Conservation (phyloP, 305 asterid genomes). For the Fraxinus floribunda region DNA sequence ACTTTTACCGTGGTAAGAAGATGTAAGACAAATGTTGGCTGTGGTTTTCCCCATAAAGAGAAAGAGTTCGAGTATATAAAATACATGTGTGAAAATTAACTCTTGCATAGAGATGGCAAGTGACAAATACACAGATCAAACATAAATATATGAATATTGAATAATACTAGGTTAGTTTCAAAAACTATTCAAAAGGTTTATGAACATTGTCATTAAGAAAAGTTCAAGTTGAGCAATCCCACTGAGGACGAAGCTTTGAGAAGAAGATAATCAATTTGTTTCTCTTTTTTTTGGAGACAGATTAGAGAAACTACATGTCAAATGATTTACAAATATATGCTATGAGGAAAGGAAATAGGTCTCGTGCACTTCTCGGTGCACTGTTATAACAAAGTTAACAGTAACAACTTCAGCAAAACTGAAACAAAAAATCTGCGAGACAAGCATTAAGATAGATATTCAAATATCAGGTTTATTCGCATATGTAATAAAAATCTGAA, state of each 20-base stretch:
- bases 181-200: background rate
- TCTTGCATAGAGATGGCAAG: background rate
- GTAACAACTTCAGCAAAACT: constrained; percentile 1
- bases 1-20: background rate
- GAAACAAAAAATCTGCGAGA: background rate
- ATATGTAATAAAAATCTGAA: background rate
- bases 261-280: background rate
- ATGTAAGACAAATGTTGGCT: background rate
- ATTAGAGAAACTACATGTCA: background rate
- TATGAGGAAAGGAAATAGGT: background rate
- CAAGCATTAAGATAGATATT: background rate
- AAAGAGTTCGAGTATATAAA: background rate
- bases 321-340: background rate
- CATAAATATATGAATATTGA: background rate
- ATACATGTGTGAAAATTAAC: background rate
- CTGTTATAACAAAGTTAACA: background rate
- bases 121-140: background rate
- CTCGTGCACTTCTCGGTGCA: background rate
- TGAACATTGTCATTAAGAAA: background rate
- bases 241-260: background rate
- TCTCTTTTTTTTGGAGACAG: background rate
- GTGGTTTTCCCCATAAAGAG: background rate
- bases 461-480: background rate
- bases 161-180: background rate
- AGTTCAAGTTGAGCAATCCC: background rate